phyloP scores from a whole-genome alignment of 2,329 filamentous ascomycete genomes.

The Chaetomiaceae sp. region DNA sequence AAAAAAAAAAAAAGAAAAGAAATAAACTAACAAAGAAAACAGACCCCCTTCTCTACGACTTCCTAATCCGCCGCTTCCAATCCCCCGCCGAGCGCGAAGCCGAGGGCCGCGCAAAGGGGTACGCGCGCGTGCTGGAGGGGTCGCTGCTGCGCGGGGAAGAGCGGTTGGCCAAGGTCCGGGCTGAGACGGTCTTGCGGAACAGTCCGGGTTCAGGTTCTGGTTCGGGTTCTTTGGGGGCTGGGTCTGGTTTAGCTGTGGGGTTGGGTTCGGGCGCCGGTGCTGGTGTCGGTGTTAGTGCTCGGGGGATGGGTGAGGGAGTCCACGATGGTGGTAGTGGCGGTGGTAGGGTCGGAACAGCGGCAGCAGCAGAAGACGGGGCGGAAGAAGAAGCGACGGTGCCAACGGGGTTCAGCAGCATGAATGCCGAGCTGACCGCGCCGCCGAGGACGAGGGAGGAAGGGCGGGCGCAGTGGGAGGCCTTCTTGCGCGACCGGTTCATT shows the following conservation, averaged over 20 bases:
- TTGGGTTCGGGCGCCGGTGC: not conserved
- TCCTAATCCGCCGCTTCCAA: slow-evolving; percentile 72
- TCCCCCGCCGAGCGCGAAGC: slow-evolving; percentile 66
- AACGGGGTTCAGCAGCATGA: slow-evolving; percentile 33
- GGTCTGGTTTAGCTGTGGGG: too few relatives aligned
- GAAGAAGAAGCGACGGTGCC: not conserved
- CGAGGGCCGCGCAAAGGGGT: slow-evolving; percentile 70
- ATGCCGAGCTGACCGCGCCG: slow-evolving; percentile 46
- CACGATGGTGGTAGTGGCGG: too few relatives aligned
- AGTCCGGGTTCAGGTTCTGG: too few relatives aligned
- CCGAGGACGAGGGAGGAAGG: slow-evolving; percentile 60
- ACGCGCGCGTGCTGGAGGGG: slow-evolving; percentile 71
- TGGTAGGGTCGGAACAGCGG: too few relatives aligned
- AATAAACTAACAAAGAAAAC: not conserved
- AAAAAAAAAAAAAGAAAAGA: too few relatives aligned
- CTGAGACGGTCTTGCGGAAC: not conserved
- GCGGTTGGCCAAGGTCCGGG: slow-evolving; percentile 46
- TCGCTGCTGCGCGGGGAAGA: slow-evolving; percentile 73
- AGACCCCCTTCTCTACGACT: slow-evolving; percentile 80
- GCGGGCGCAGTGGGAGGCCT: slow-evolving; percentile 62
- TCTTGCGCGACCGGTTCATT: slow-evolving; percentile 70
- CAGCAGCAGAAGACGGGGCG: too few relatives aligned
- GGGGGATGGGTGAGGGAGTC: too few relatives aligned
- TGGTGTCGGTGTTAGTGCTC: not conserved
- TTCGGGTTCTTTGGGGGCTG: too few relatives aligned